Conservation (phyloP, 306 rosid genomes). For the Begonia fuchsioides region DNA sequence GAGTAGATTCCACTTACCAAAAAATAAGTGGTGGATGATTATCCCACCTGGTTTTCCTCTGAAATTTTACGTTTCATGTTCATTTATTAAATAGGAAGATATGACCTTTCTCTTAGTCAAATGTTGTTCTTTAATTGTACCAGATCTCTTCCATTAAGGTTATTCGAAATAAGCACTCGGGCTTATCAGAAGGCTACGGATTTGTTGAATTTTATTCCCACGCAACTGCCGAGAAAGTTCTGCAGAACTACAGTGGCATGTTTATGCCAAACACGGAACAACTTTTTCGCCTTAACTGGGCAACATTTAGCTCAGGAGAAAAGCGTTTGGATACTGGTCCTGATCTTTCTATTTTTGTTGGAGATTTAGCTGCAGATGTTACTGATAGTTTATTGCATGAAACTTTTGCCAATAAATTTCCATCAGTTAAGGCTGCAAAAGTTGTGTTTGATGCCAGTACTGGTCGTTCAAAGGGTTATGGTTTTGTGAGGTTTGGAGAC, state of each 20-base stretch:
- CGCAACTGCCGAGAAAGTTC: conserved; percentile 68
- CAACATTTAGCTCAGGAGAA: conserved; percentile 77
- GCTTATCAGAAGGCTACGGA: conserved; percentile 86
- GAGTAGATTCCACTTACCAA: too few relatives aligned
- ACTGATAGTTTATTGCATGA: conserved; percentile 72
- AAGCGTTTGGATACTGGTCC: conserved; percentile 78
- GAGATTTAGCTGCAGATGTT: conserved; percentile 93
- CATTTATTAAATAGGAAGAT: not conserved
- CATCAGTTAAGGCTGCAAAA: conserved; percentile 89
- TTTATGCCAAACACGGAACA: conserved; percentile 82
- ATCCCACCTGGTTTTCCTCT: too few relatives aligned
- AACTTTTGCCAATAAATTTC: conserved; percentile 58
- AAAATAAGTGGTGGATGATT: too few relatives aligned
- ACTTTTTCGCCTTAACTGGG: conserved; percentile 92
- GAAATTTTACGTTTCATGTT: too few relatives aligned
- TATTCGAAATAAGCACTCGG: conserved; percentile 83
- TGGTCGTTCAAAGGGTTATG: conserved; percentile 94
- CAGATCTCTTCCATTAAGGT: conserved; percentile 77
- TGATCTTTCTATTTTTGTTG: conserved; percentile 88
- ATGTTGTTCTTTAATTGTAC: conserved; percentile 10
- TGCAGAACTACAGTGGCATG: conserved; percentile 50
- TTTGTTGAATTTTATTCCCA: conserved; percentile 78
- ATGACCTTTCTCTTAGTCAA: not conserved
- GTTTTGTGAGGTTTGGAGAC: conserved; percentile 94
- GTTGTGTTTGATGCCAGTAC: conserved; percentile 94